These are phyloP conservation scores for Chenopodium suecicum DNA, from an alignment of 148 eudicot genomes.

Conservation along the genomic window DNA sequence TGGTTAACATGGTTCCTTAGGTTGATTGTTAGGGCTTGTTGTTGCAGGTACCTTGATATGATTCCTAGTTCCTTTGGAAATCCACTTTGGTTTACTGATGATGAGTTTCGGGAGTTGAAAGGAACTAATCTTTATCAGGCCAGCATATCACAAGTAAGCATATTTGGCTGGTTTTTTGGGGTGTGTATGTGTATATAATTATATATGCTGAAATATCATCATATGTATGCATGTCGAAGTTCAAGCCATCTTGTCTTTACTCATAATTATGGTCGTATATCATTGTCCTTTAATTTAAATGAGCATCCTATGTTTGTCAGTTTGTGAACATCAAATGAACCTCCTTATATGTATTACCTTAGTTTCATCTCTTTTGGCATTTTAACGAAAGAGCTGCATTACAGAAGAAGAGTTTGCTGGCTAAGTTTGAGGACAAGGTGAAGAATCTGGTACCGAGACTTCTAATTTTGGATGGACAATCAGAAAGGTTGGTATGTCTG, in stretches of 20 bases:
- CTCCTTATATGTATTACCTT: neutral
- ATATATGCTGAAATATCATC: neutral
- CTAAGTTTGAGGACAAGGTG: conserved; percentile 68
- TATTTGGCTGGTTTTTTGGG: neutral
- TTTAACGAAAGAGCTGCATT: conserved; percentile 26
- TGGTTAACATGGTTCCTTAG: conserved; percentile 1
- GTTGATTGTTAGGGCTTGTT: conserved; percentile 2
- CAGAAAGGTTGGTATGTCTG: conserved; percentile 58
- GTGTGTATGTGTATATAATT: neutral
- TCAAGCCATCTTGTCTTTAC: neutral
- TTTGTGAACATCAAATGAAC: neutral
- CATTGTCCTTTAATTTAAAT: neutral
- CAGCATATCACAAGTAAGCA: conserved; percentile 65
- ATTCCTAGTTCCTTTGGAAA: conserved; percentile 76
- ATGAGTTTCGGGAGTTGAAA: conserved; percentile 73
- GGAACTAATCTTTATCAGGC: conserved; percentile 81
- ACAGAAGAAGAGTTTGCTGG: conserved; percentile 69
- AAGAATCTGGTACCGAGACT: conserved; percentile 66
- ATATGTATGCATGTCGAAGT: no score
- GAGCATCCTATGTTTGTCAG: neutral
- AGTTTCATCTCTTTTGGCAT: conserved; percentile 19
- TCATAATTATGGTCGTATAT: neutral
- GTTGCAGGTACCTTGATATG: conserved; percentile 75
- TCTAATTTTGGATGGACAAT: conserved; percentile 58
- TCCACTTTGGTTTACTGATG: conserved; percentile 89